Evolutionary conservation across 768 basidiomycete species (phyloP), one percentile per base, ranked within the genome.

Genomic region (Calocybe cyanea): DNA sequence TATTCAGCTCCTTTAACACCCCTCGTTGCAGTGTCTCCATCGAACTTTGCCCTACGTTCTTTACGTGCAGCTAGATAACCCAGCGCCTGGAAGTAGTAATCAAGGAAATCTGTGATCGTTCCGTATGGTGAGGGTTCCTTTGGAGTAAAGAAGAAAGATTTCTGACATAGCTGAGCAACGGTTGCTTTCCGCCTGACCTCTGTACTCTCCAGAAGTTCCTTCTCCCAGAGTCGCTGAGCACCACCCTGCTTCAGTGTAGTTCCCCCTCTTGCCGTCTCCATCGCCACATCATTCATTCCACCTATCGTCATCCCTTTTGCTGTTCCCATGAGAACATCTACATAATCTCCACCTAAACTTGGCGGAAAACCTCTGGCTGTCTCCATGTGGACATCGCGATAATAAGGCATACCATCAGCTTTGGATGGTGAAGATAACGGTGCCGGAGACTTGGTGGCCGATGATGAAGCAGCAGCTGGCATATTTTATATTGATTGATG

Each of bases 141-240:
- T 18, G 14, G 7, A 34, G 23, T 18, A 10, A 4, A 34, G 31
- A 15, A 34, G n/a, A n/a, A 20, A 32, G 4, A 33, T 25, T 24
- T 73, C 85, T 58, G 61, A 94, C 93, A 99, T 37, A 99, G 80
- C 61, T 99, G 96, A 15, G 94, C 93, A 8, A 99, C 92, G 1
- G 94, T 97, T 1, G 95, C 88, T 64, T 99, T 98, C 45, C 96
- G 80, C 64, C 81, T 91, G 43, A 97, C 86, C 63, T 98, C 96
- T 11, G 83, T 63, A 49, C 81, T 92, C 31, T 89, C 85, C 36
- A 96, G 60, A 28, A 96, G 71, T 54, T 92, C 85, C 52, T 76
- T 78, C 67, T 99, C 93, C 92, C 92, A 92, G 15, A 83, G 64
- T 62, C 89, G 65, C 62, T 87, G 72, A 40, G 83, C 71, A 7